Base-by-base conservation (phyloP, 169 alveolate genomes). In the Cardiosporidium cionae region DNA sequence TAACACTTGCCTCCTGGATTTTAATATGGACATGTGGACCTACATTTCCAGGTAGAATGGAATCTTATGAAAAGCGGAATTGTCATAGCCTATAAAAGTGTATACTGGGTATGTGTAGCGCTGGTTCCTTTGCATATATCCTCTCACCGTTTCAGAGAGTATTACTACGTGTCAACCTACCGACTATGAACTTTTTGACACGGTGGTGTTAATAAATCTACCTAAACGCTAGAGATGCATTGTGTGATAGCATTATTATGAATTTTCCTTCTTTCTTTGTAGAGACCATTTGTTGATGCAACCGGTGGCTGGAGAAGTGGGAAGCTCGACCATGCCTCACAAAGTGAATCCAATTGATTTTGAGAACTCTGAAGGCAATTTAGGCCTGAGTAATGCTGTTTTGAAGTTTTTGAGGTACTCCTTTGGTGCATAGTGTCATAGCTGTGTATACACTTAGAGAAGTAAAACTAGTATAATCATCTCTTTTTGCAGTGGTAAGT, bases 291-390 rank as follows among this genome's bases (percentile, higher is more conserved):
- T 78, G 76, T 82, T 69, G 72, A 81, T 66, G 70, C 65, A 70
- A 67, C 77, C 16, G 72, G 83, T 44, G 69, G 83, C 33, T 1
- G 90, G 89, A 0, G 98, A 95, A 84, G 95, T 94, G 16, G 99
- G 99, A 0, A 91, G 97, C 68, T 92, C 98, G 33, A 96, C 99
- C 3, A 96, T 96, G 99, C 99, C 99, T 27, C 99, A 96, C 78
- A 96, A 96, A 78, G 93, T 96, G 0, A 96, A 96, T 64, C 99
- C 99, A 0, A 94, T 95, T 9, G 96, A 94, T 76, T 93, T 94
- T 76, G 99, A 96, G 81, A 94, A 94, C 74, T 96, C 97, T 22
- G 99, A 96, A 78, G 99, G 99, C 6, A 96, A 96, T 74, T 80
- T 93, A 52, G 97, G 96, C 2, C 7, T 96, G 27, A 94, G 98